These are phyloP conservation scores for Apiotrichum akiyoshidainum DNA, from an alignment of 1,284 basidiomycete genomes.

Conservation along the genomic window DNA sequence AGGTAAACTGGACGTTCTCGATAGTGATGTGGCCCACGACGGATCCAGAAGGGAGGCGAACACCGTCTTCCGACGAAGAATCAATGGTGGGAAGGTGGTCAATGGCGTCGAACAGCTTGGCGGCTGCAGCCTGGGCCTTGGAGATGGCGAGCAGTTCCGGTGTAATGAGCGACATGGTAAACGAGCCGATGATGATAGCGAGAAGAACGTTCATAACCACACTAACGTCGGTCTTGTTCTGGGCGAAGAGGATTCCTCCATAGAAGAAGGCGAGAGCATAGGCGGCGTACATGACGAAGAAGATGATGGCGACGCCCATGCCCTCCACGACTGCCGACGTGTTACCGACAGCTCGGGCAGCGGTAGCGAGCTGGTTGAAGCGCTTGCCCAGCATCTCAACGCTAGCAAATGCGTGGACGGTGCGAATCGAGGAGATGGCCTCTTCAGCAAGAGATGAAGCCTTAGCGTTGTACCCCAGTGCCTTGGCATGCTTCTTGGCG, in stretches of 20 bases:
- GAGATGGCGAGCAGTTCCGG: conserved; percentile 83
- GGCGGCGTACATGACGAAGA: conserved; percentile 68
- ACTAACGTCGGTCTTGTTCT: conserved; percentile 60
- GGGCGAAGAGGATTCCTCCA: conserved; percentile 50
- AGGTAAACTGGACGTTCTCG: conserved; percentile 77
- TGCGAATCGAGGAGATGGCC: conserved; percentile 61
- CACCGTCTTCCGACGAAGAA: conserved; percentile 59
- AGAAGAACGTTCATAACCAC: conserved; percentile 73
- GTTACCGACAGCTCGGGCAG: conserved; percentile 61
- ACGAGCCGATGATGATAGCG: conserved; percentile 81
- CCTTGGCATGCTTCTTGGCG: conserved; percentile 48
- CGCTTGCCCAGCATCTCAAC: conserved; percentile 64
- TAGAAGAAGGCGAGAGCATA: conserved; percentile 51
- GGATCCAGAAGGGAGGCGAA: conserved; percentile 67
- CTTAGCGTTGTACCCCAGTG: conserved; percentile 72
- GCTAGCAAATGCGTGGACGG: conserved; percentile 85
- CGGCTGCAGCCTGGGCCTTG: conserved; percentile 80
- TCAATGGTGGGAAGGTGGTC: conserved; percentile 80
- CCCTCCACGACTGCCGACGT: conserved; percentile 68
- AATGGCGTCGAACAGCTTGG: conserved; percentile 87
- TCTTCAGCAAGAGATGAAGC: conserved; percentile 90
- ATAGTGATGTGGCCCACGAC: conserved; percentile 74
- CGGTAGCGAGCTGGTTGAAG: conserved; percentile 67
- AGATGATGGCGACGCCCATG: conserved; percentile 61
- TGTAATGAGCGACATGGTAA: conserved; percentile 64